Evolutionary conservation across 148 eudicot genomes (phyloP), one percentile per base, ranked within the genome.

Genomic region (Simmondsia chinensis): DNA sequence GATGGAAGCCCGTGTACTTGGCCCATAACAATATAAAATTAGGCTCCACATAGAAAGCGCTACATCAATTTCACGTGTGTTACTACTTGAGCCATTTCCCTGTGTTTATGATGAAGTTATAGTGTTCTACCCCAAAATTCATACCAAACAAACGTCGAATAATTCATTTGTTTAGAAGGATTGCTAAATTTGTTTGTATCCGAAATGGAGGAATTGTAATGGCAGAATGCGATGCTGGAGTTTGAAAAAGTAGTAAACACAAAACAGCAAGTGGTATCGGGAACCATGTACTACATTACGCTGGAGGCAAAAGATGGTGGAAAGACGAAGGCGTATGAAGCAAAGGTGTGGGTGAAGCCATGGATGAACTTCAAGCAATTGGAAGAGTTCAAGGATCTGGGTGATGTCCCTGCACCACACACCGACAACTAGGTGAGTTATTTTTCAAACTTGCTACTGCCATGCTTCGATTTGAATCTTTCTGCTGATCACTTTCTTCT

Each of bases 261-360:
- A 1, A 79, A 65, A 50, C 53, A 71, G 45, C 86, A 79, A 57
- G 73, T 71, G 46, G 86, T 79, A 30, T 52, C 77, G 36, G 86
- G 86, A n/a, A 79, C 59, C 7, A 43, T 71, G 14, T 63, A 74
- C 62, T 64, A 74, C 42, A 61, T 79, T 9, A 79, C 80, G 13
- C 51, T 79, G 5, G 80, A 79, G 65, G 81, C 60, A 31, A 54
- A 3, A 2, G 86, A 79, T 36, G 72, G 68, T 6, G 77, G 51
- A 17, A 23, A 43, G 48, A 65, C 54, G 65, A 74, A 74, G 54
- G 49, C 59, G 42, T 79, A 71, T 26, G 80, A 74, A 54, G 77
- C 86, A 3, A 79, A 79, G 33, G 20, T 51, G 33, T 51, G 43
- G 56, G 56, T 51, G 46, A 37, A 51, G 45, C 56, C 56, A 51